Percentiles rank a stretch among this genome's conserved stretches.
Conservation (phyloP, 2,329 filamentous ascomycete genomes). For the Colletotrichum scovillei region DNA sequence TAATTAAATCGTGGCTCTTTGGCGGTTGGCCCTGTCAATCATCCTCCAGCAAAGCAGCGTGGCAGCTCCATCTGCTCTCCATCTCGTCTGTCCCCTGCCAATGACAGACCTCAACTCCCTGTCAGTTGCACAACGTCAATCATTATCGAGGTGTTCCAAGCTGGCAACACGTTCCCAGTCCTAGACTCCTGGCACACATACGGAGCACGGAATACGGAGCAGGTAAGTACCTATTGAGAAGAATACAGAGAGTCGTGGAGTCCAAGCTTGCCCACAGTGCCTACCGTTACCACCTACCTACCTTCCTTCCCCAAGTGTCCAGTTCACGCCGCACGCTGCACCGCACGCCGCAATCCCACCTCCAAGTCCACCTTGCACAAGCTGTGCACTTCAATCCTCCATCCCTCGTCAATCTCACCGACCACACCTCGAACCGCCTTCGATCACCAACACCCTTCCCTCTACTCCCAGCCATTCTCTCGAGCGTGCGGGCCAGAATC, state of each 20-base stretch:
- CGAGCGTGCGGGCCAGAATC: not conserved
- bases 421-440: conserved; percentile 14
- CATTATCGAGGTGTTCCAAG: conserved; percentile 23
- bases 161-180: conserved; percentile 9
- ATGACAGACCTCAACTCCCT: not conserved
- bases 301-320: not conserved
- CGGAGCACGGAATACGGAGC: too few species aligned
- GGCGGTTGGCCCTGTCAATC: not conserved
- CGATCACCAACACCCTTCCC: conserved; percentile 13
- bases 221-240: too few species aligned
- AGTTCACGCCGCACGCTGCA: not conserved
- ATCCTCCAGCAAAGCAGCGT: conserved; percentile 11
- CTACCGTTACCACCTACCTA: not conserved
- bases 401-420: conserved; percentile 31
- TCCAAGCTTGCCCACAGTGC: conserved; percentile 26
- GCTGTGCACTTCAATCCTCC: conserved; percentile 15
- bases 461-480: conserved; percentile 25
- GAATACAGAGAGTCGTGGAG: not conserved
- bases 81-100: conserved; percentile 3
- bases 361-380: conserved; percentile 3
- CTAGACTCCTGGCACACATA: not conserved
- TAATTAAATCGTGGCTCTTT: conserved; percentile 4
- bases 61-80: not conserved
- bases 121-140: conserved; percentile 9
- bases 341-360: conserved; percentile 7